Conservation (phyloP, 2,329 filamentous ascomycete genomes). For the Penicillium sp. region DNA sequence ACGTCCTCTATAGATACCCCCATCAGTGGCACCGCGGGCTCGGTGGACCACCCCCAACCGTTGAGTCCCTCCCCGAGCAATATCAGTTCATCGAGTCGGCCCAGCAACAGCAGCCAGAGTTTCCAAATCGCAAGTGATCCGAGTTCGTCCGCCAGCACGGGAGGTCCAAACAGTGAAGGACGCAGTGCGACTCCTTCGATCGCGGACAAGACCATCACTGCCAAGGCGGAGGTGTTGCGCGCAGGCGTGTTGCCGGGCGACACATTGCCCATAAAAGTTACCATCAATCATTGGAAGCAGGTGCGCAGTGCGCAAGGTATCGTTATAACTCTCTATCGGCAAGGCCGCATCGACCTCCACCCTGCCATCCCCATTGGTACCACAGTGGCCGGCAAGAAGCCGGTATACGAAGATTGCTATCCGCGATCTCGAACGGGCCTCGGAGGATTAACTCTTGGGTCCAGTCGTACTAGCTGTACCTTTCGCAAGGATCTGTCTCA, state of each 20-base stretch:
- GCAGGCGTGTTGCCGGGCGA: constrained; percentile 85
- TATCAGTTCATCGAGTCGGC: constrained; percentile 62
- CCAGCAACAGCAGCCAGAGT: constrained; percentile 59
- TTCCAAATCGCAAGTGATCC: constrained; percentile 49
- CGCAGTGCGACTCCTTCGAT: constrained; percentile 49
- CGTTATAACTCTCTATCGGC: constrained; percentile 85
- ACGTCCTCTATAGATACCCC: constrained; percentile 45
- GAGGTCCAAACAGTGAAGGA: constrained; percentile 44
- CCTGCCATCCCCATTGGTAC: constrained; percentile 55
- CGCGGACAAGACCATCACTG: constrained; percentile 75
- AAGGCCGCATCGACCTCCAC: constrained; percentile 81
- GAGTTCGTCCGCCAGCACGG: constrained; percentile 35
- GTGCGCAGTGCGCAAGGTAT: constrained; percentile 89
- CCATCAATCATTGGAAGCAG: constrained; percentile 78
- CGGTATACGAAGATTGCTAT: constrained; percentile 76
- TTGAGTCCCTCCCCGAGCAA: constrained; percentile 56
- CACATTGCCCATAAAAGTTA: constrained; percentile 69
- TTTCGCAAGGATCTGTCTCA: constrained; percentile 94
- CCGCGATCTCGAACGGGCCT: constrained; percentile 82
- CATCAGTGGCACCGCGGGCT: constrained; percentile 28
- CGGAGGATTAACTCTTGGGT: constrained; percentile 77
- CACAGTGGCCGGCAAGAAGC: constrained; percentile 59
- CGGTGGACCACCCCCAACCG: constrained; percentile 36
- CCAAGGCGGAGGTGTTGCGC: constrained; percentile 73
- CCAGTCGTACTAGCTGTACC: constrained; percentile 79